Percentiles rank a stretch among this genome's conserved stretches.
These are phyloP conservation scores for Gilbertella persicaria DNA, from an alignment of 371 early-diverging fungal species.

Conservation along the genomic window DNA sequence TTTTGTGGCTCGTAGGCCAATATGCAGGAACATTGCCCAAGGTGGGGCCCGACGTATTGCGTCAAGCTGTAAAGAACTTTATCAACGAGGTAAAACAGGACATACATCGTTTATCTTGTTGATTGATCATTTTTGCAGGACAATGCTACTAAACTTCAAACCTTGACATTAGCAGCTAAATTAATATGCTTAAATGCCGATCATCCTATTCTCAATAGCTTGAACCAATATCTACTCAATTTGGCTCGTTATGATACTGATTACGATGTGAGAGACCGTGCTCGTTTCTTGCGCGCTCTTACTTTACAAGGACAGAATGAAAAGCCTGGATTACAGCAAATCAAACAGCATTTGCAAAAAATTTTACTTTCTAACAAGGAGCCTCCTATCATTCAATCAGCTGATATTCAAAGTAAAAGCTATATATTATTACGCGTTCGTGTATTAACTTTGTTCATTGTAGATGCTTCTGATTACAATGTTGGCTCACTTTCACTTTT, in stretches of 20 bases:
- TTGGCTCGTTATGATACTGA: slow-evolving; percentile 87
- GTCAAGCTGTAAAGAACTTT: slow-evolving; percentile 77
- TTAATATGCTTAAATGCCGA: slow-evolving; percentile 55
- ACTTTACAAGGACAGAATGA: slow-evolving; percentile 50
- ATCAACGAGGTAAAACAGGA: slow-evolving; percentile 53
- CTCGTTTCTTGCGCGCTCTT: slow-evolving; percentile 77
- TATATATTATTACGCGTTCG: slow-evolving; percentile 1
- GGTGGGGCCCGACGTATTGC: slow-evolving; percentile 83
- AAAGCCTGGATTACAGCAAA: slow-evolving; percentile 38
- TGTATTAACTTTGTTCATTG: not conserved
- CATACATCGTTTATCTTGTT: not conserved
- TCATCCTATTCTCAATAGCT: slow-evolving; percentile 45
- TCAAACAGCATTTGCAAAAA: slow-evolving; percentile 48
- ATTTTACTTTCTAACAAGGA: slow-evolving; percentile 57
- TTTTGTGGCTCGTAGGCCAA: slow-evolving; percentile 87
- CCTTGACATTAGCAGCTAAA: slow-evolving; percentile 79
- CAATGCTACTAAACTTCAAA: slow-evolving; percentile 74
- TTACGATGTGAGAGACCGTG: slow-evolving; percentile 91
- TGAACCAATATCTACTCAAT: slow-evolving; percentile 77
- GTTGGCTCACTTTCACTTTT: slow-evolving; percentile 84
- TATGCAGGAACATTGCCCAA: slow-evolving; percentile 59
- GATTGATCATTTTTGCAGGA: slow-evolving; percentile 31
- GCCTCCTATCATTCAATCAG: slow-evolving; percentile 46
- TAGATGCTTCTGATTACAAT: slow-evolving; percentile 66
- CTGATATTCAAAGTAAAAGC: slow-evolving; percentile 24